These are phyloP conservation scores for Nectriaceae sp. DNA, from an alignment of 2,329 filamentous ascomycete species.

Conservation along the genomic window DNA sequence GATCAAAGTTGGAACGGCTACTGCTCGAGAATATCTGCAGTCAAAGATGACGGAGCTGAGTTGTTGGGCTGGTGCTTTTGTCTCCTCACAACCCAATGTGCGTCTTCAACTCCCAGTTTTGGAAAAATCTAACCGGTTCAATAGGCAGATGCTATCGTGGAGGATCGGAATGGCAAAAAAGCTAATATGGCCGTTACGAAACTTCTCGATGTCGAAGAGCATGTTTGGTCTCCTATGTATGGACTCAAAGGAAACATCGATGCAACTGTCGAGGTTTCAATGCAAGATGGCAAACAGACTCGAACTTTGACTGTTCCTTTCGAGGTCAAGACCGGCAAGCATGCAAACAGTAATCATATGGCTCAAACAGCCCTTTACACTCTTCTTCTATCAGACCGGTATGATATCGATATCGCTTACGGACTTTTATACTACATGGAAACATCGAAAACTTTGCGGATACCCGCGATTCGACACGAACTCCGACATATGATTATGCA, in stretches of 20 bases:
- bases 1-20: conserved; percentile 72
- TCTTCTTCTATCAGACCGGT: conserved; percentile 86
- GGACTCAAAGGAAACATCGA: conserved; percentile 98
- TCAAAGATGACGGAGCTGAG: conserved; percentile 82
- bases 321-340: conserved; percentile 92
- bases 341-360: conserved; percentile 78
- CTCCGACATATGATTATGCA: conserved; percentile 96
- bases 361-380: conserved; percentile 96
- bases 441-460: conserved; percentile 79
- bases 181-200: conserved; percentile 87
- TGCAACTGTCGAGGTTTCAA: conserved; percentile 86
- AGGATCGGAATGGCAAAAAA: conserved; percentile 76
- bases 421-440: conserved; percentile 96
- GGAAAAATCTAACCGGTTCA: conserved; percentile 29
- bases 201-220: conserved; percentile 93
- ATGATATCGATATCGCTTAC: conserved; percentile 88
- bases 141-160: conserved; percentile 69
- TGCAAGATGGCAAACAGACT: conserved; percentile 67
- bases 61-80: conserved; percentile 81
- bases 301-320: conserved; percentile 84
- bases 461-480: conserved; percentile 84
- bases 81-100: conserved; percentile 70
- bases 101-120: conserved; percentile 19
- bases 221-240: conserved; percentile 97
- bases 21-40: conserved; percentile 77